A percentile compares a stretch with the other conserved stretches of the same genome.
These are phyloP conservation scores for Oryza glumipatula DNA, from an alignment of 176 grass and related monocot species.

Conservation along the genomic window DNA sequence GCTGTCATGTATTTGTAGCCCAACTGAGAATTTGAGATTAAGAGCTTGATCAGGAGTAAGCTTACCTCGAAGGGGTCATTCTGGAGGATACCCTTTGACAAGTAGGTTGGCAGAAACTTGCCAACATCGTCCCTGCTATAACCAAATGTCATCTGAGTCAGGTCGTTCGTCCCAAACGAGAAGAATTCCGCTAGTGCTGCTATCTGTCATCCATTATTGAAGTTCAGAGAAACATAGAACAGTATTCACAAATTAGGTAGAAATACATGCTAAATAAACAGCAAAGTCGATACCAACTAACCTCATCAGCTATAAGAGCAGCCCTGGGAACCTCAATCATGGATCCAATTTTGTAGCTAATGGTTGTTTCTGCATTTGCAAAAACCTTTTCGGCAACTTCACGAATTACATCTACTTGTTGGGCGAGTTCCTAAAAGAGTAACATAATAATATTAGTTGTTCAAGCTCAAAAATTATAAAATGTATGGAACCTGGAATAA, in stretches of 20 bases:
- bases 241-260: not conserved
- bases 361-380: slow-evolving; percentile 47
- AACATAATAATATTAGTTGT: slow-evolving; percentile 34
- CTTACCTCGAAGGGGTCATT: slow-evolving; percentile 98
- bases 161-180: slow-evolving; percentile 97
- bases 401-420: slow-evolving; percentile 82
- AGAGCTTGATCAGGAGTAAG: not conserved
- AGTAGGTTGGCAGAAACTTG: slow-evolving; percentile 91
- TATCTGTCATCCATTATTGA: slow-evolving; percentile 55
- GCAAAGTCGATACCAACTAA: slow-evolving; percentile 13
- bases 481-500: not conserved
- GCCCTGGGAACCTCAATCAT: slow-evolving; percentile 99
- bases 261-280: not conserved
- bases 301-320: slow-evolving; percentile 94
- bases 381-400: slow-evolving; percentile 72
- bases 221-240: not conserved
- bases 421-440: slow-evolving; percentile 65
- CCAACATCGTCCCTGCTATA: slow-evolving; percentile 97
- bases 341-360: slow-evolving; percentile 87
- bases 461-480: slow-evolving; percentile 15
- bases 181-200: slow-evolving; percentile 96
- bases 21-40: not conserved
- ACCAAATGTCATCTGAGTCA: slow-evolving; percentile 99
- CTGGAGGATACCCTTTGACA: slow-evolving; percentile 93
- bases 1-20: not conserved